These are phyloP conservation scores for Dictyostelium purpureum DNA, from an alignment of 78 protist species.

Conservation along the genomic window DNA sequence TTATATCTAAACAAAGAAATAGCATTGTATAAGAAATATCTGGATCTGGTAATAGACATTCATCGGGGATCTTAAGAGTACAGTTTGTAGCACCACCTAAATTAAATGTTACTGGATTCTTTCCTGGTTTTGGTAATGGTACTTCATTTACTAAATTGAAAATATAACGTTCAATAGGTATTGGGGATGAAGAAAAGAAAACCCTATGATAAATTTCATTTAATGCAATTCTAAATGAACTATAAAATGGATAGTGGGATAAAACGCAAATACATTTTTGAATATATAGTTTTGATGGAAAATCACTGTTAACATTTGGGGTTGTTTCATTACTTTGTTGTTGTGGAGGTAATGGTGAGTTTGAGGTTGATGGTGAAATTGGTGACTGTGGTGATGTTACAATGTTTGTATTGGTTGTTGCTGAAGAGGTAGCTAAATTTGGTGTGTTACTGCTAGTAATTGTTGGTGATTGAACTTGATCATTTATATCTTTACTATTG, in stretches of 20 bases:
- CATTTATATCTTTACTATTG: background rate
- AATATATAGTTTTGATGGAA: background rate
- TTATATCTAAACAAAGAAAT: constrained; percentile 61
- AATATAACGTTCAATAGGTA: constrained; percentile 66
- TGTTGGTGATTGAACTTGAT: no score
- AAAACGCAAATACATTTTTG: constrained; percentile 78
- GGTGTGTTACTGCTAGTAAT: no score
- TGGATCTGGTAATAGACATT: constrained; percentile 65
- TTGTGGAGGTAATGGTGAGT: background rate
- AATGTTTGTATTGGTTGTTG: background rate
- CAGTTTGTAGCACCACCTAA: constrained; percentile 7
- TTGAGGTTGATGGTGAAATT: background rate
- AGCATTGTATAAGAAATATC: constrained; percentile 42
- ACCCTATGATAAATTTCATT: constrained; percentile 73
- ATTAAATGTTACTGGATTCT: constrained; percentile 13
- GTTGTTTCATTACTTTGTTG: background rate
- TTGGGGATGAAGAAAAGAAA: constrained; percentile 32
- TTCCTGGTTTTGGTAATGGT: constrained; percentile 54
- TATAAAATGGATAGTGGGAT: constrained; percentile 76
- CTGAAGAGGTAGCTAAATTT: background rate
- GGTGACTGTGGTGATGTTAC: background rate
- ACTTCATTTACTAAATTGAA: constrained; percentile 46
- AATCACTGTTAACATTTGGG: background rate
- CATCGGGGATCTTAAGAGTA: constrained; percentile 15
- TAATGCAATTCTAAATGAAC: constrained; percentile 57